A percentile compares a stretch with the other conserved stretches of the same genome.
Conservation (phyloP, 108 stramenopile species). For the Nitzschia inconspicua region DNA sequence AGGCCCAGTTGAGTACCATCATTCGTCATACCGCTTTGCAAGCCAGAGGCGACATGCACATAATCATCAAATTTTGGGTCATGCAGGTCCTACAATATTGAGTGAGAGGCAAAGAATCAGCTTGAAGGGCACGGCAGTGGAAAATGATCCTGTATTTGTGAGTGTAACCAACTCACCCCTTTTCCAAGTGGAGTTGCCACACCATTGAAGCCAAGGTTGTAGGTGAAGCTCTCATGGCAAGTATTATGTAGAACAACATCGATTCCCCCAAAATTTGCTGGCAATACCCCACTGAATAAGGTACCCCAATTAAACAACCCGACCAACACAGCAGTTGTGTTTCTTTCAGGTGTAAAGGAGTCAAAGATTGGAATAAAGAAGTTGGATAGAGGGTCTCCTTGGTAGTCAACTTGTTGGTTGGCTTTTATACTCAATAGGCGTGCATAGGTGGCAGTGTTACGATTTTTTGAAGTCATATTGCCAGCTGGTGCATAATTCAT, state of each 20-base stretch:
- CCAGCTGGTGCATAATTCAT: not conserved
- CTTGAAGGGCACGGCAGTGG: not conserved
- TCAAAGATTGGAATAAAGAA: slow-evolving; percentile 13
- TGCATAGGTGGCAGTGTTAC: not conserved
- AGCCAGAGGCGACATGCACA: not conserved
- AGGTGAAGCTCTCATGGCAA: slow-evolving; percentile 7
- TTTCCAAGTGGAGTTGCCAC: not conserved
- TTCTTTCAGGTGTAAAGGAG: not conserved
- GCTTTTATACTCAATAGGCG: not conserved
- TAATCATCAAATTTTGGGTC: not conserved
- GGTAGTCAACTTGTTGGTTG: not conserved
- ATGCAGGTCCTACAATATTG: not conserved
- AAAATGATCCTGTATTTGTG: not conserved
- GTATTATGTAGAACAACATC: slow-evolving; percentile 7
- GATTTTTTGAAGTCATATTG: not conserved
- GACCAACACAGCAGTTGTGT: too few relatives aligned
- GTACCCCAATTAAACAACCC: slow-evolving; percentile 13
- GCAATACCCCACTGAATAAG: not conserved
- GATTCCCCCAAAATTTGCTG: not conserved
- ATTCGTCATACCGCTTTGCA: not conserved
- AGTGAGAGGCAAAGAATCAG: not conserved
- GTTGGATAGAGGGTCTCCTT: slow-evolving; percentile 10
- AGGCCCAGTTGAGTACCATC: slow-evolving; percentile 1
- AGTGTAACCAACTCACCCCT: slow-evolving; percentile 8
- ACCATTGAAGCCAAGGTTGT: not conserved